Conservation (phyloP, 1,284 basidiomycete species). For the Dichomitus squalens region DNA sequence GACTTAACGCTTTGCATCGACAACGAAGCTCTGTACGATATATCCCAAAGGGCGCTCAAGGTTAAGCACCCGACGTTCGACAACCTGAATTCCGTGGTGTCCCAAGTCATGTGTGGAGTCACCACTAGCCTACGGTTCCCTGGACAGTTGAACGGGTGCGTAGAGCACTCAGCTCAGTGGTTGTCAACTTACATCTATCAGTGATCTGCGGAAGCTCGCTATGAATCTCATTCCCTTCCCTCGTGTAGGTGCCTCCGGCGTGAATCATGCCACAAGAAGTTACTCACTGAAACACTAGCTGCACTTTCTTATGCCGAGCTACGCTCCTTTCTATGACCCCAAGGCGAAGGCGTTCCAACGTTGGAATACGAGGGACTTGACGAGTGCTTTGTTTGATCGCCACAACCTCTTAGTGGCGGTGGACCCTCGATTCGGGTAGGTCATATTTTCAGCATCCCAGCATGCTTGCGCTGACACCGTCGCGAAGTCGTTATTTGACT, state of each 20-base stretch:
- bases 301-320: slow-evolving; percentile 90
- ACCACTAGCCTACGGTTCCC: slow-evolving; percentile 93
- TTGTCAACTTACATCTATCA: slow-evolving; percentile 32
- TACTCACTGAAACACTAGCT: slow-evolving; percentile 46
- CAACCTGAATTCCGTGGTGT: slow-evolving; percentile 80
- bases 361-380: slow-evolving; percentile 69
- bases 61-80: slow-evolving; percentile 71
- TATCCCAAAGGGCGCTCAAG: slow-evolving; percentile 77
- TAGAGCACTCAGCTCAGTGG: slow-evolving; percentile 20
- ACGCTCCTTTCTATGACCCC: slow-evolving; percentile 78
- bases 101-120: slow-evolving; percentile 88
- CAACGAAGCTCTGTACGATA: slow-evolving; percentile 94
- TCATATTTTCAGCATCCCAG: slow-evolving; percentile 3
- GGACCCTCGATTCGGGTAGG: slow-evolving; percentile 77
- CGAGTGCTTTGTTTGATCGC: slow-evolving; percentile 75
- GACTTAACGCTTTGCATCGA: slow-evolving; percentile 92
- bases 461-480: not conserved
- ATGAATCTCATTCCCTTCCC: slow-evolving; percentile 96
- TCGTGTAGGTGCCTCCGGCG: slow-evolving; percentile 64
- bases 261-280: not conserved
- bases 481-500: slow-evolving; percentile 75
- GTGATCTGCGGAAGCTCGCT: slow-evolving; percentile 90
- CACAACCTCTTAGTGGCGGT: slow-evolving; percentile 84
- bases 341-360: slow-evolving; percentile 65
- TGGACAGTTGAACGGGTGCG: slow-evolving; percentile 86